Evolutionary conservation across 1,284 basidiomycete genomes (phyloP).

Genomic region (Ceratorhiza oryzae-sativae): DNA sequence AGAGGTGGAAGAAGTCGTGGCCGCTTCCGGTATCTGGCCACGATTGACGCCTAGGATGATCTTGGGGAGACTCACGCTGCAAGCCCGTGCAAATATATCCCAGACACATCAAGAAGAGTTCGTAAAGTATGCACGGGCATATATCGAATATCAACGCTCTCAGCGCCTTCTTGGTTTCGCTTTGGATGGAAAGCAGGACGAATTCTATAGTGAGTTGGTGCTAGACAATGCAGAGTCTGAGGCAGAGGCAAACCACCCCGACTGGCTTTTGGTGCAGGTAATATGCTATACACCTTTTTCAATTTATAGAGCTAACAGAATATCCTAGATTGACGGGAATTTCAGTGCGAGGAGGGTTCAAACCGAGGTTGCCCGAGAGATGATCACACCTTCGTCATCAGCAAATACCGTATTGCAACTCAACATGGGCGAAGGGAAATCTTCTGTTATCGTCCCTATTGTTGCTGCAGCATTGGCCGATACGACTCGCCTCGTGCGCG

Average conservation of each 20-base stretch:
- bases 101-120: not conserved
- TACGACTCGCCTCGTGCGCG: conserved; percentile 55
- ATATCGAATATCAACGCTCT: conserved; percentile 15
- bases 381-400: conserved; percentile 55
- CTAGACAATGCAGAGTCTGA: not conserved
- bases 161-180: conserved; percentile 15
- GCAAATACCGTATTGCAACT: conserved; percentile 58
- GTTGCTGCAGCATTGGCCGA: conserved; percentile 54
- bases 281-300: not conserved
- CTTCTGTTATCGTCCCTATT: conserved; percentile 60
- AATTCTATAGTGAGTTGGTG: conserved; percentile 28
- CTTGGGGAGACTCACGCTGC: conserved; percentile 3
- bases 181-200: not conserved
- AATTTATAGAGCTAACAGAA: not conserved
- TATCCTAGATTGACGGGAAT: conserved; percentile 55
- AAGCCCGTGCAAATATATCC: not conserved
- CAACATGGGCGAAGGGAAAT: conserved; percentile 68
- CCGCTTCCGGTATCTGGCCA: conserved; percentile 30
- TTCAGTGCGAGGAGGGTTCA: conserved; percentile 57
- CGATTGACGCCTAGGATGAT: conserved; percentile 5
- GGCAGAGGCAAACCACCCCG: not conserved
- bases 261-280: conserved; percentile 35
- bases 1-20: not conserved
- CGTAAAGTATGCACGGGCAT: conserved; percentile 15
- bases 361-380: conserved; percentile 53